Percentiles rank a stretch among this genome's conserved stretches.
Evolutionary conservation across 345 rosid species (phyloP).

Genomic region (Erucastrum elatum): DNA sequence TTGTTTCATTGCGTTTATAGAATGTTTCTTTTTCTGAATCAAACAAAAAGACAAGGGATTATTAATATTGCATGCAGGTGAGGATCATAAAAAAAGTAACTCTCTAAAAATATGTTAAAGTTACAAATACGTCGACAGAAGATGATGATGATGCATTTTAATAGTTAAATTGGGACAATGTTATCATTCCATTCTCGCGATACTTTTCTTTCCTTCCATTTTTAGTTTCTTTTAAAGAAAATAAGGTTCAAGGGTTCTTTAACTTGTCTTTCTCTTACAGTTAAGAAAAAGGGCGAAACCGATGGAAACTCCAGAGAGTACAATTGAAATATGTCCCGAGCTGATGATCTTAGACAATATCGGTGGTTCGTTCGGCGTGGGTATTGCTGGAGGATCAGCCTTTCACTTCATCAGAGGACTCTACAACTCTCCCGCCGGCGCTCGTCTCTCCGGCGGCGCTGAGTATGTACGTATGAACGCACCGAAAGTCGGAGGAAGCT

Average conservation of each 20-base stretch:
- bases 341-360: neutral
- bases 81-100: neutral
- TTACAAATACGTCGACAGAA: neutral
- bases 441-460: neutral
- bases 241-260: neutral
- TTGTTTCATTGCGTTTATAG: neutral
- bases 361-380: neutral
- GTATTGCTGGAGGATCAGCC: neutral
- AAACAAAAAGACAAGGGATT: neutral
- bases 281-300: neutral
- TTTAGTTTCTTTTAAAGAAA: neutral
- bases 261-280: neutral
- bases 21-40: neutral
- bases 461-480: neutral
- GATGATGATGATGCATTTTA: neutral
- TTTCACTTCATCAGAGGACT: neutral
- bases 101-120: neutral
- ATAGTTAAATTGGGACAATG: neutral
- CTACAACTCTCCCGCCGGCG: neutral
- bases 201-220: neutral
- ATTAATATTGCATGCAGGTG: neutral
- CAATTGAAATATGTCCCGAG: neutral
- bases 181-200: neutral
- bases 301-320: neutral
- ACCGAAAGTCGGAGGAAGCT: neutral